Conservation (phyloP, 768 basidiomycete genomes). For the Mycena alexandri region DNA sequence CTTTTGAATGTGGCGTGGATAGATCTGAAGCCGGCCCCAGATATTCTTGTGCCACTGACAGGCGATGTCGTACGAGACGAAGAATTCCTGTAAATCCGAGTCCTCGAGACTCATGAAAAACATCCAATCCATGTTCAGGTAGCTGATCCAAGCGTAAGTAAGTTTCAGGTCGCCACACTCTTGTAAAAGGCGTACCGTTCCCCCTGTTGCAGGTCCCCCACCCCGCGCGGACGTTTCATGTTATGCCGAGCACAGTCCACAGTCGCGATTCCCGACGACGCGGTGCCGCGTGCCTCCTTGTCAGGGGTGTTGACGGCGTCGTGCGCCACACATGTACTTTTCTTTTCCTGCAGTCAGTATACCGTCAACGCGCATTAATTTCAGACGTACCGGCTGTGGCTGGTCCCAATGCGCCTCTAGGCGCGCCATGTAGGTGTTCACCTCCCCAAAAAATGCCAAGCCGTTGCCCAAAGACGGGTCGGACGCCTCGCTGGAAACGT, state of each 20-base stretch:
- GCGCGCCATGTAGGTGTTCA: conserved; percentile 21
- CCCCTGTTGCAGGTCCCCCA: background rate
- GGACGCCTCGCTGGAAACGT: conserved; percentile 31
- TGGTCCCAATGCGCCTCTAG: conserved; percentile 19
- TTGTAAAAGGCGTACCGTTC: background rate
- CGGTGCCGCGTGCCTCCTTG: conserved; percentile 7
- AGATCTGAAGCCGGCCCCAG: conserved; percentile 32
- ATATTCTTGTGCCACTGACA: conserved; percentile 39
- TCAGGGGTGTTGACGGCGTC: conserved; percentile 19
- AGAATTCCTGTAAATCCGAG: conserved; percentile 19
- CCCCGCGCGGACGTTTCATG: background rate
- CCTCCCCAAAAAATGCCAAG: conserved; percentile 36
- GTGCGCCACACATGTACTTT: conserved; percentile 36
- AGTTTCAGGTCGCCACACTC: background rate
- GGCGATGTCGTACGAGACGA: conserved; percentile 43
- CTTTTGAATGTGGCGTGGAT: conserved; percentile 17
- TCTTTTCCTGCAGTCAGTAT: conserved; percentile 10
- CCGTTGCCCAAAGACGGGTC: conserved; percentile 36
- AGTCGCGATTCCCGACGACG: conserved; percentile 32
- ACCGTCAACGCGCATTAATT: too few relatives aligned
- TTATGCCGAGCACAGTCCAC: conserved; percentile 30
- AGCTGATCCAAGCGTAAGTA: background rate
- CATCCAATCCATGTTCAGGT: conserved; percentile 44
- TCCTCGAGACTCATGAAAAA: conserved; percentile 39
- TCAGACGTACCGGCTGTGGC: conserved; percentile 11